Evolutionary conservation across 208 protist species (phyloP).

Genomic region (Leishmania arabica): DNA sequence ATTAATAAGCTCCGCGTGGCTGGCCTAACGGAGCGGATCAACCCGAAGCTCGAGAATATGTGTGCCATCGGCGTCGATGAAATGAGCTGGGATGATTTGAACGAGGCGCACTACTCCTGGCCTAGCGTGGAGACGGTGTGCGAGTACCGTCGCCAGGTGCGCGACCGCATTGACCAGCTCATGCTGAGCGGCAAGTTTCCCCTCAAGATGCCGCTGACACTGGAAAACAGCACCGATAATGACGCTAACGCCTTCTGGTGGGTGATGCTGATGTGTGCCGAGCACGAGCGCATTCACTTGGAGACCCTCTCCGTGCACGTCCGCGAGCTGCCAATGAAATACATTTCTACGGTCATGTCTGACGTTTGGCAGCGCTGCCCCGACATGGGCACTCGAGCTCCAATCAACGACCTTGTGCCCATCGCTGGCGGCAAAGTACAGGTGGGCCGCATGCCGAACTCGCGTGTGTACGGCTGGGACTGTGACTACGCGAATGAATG

Average conservation of each 20-base stretch:
- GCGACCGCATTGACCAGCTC: slow-evolving; percentile 73
- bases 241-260: slow-evolving; percentile 88
- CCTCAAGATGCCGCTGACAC: slow-evolving; percentile 80
- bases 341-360: slow-evolving; percentile 58
- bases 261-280: slow-evolving; percentile 95
- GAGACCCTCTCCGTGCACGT: slow-evolving; percentile 97
- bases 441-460: slow-evolving; percentile 74
- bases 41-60: slow-evolving; percentile 90
- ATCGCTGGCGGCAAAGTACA: slow-evolving; percentile 73
- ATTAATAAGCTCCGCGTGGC: slow-evolving; percentile 96
- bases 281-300: slow-evolving; percentile 97
- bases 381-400: slow-evolving; percentile 45
- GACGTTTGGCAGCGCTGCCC: slow-evolving; percentile 80
- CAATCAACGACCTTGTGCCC: slow-evolving; percentile 79
- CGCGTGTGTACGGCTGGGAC: slow-evolving; percentile 95
- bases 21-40: slow-evolving; percentile 80
- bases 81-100: slow-evolving; percentile 97
- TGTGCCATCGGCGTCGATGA: slow-evolving; percentile 97
- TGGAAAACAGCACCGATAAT: slow-evolving; percentile 76
- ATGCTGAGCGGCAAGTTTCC: slow-evolving; percentile 73
- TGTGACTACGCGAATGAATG: slow-evolving; percentile 93
- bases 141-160: slow-evolving; percentile 88
- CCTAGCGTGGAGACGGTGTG: slow-evolving; percentile 83
- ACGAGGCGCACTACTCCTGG: slow-evolving; percentile 89
- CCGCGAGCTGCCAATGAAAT: slow-evolving; percentile 92